phyloP scores from a whole-genome alignment of 352 stramenopile species.

The Phytophthora macrochlamydospora region DNA sequence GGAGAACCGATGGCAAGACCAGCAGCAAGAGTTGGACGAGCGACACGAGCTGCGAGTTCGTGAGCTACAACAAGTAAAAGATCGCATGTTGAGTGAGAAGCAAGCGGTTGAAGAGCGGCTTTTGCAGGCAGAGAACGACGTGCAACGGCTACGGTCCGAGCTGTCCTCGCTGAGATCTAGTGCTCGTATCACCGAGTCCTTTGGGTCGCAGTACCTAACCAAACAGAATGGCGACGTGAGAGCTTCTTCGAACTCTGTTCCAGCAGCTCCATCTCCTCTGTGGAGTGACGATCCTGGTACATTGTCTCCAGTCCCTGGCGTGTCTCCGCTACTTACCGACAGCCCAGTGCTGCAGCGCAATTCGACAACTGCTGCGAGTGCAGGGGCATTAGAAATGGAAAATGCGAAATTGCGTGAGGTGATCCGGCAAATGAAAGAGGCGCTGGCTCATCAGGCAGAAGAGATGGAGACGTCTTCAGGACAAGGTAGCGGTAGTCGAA shows the following conservation, averaged over 20 bases:
- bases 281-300: constrained; percentile 76
- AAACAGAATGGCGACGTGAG: constrained; percentile 13
- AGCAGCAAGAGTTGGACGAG: constrained; percentile 56
- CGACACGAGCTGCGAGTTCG: constrained; percentile 52
- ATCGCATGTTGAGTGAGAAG: constrained; percentile 61
- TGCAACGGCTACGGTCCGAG: constrained; percentile 59
- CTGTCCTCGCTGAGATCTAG: constrained; percentile 50
- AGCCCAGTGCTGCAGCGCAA: constrained; percentile 32
- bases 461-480: constrained; percentile 17
- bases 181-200: constrained; percentile 52
- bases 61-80: constrained; percentile 63
- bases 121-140: constrained; percentile 64
- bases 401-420: constrained; percentile 70
- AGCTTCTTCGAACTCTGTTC: constrained; percentile 20
- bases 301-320: constrained; percentile 49
- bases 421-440: constrained; percentile 83
- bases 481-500: constrained; percentile 16
- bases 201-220: constrained; percentile 39
- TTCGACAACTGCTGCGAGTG: constrained; percentile 1
- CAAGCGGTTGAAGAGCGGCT: constrained; percentile 62
- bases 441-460: constrained; percentile 55
- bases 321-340: constrained; percentile 58
- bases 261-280: constrained; percentile 46
- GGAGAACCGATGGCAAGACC: constrained; percentile 72
- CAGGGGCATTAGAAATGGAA: constrained; percentile 47